phyloP scores from a whole-genome alignment of 208 protist species.

The Trypanosoma boissoni region DNA sequence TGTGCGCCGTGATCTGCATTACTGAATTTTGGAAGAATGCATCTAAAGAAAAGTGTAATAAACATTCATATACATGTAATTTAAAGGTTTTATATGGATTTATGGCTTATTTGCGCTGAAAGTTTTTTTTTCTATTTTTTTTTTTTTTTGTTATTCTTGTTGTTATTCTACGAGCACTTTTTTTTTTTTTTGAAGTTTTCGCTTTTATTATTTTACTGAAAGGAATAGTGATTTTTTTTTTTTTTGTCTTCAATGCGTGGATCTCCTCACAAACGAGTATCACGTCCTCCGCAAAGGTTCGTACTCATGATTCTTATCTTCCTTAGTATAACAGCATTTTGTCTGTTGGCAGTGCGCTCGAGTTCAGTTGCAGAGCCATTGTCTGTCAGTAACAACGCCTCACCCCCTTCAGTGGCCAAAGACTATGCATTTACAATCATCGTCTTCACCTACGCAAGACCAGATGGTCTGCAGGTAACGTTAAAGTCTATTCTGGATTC shows the following conservation, averaged over 20 bases:
- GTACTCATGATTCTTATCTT: too few species aligned
- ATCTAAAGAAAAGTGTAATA: too few species aligned
- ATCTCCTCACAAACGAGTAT: too few species aligned
- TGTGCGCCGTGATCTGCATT: slow-evolving; percentile 15
- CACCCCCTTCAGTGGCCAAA: too few species aligned
- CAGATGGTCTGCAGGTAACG: slow-evolving; percentile 11
- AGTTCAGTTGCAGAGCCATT: too few species aligned
- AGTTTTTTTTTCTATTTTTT: slow-evolving; percentile 6
- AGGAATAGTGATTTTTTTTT: slow-evolving; percentile 5
- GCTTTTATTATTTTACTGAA: not conserved
- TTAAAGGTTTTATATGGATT: not conserved
- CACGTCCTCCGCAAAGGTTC: too few species aligned
- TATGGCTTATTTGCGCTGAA: not conserved
- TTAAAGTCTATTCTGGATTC: slow-evolving; percentile 3
- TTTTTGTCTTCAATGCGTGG: too few species aligned
- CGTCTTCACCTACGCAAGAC: slow-evolving; percentile 18
- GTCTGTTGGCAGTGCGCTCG: too few species aligned
- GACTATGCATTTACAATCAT: slow-evolving; percentile 5
- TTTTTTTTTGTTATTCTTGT: not conserved
- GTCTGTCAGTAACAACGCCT: too few species aligned
- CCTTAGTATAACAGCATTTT: too few species aligned
- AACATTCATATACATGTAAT: not conserved
- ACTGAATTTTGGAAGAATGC: not conserved
- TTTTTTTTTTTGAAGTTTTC: slow-evolving; percentile 9
- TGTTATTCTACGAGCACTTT: slow-evolving; percentile 7